Conservation (phyloP, 371 early-diverging fungal genomes). For the Mucor mucedo region DNA sequence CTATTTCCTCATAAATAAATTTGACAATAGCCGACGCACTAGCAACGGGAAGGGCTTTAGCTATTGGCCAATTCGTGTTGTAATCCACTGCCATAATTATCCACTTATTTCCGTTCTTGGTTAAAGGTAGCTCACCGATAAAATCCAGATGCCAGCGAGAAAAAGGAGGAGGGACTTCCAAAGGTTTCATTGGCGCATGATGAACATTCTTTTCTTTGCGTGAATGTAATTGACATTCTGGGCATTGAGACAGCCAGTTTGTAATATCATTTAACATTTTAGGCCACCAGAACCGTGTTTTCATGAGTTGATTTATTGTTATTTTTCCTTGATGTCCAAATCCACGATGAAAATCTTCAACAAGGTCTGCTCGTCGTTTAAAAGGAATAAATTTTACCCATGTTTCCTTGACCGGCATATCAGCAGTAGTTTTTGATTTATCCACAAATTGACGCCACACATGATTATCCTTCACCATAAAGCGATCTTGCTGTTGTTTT, state of each 20-base stretch:
- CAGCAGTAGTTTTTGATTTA: not conserved
- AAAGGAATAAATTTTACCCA: not conserved
- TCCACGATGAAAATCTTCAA: conserved; percentile 9
- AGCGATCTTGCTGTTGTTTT: not conserved
- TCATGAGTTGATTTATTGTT: conserved; percentile 6
- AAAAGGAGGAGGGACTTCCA: conserved; percentile 18
- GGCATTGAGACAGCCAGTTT: conserved; percentile 18
- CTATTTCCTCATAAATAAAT: conserved; percentile 38
- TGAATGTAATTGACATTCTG: conserved; percentile 9
- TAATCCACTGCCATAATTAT: conserved; percentile 44
- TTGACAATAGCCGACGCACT: conserved; percentile 24
- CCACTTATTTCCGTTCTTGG: conserved; percentile 27
- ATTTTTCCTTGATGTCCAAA: conserved; percentile 22
- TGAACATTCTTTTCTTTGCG: not conserved
- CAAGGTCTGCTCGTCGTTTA: conserved; percentile 12
- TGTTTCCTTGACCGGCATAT: not conserved
- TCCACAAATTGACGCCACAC: not conserved
- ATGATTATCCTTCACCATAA: not conserved
- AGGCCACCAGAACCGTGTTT: conserved; percentile 13
- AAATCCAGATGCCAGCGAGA: conserved; percentile 40
- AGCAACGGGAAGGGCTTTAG: conserved; percentile 21
- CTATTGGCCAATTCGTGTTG: conserved; percentile 46
- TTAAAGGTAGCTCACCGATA: conserved; percentile 30
- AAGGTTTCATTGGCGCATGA: conserved; percentile 7
- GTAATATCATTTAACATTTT: not conserved